These are phyloP conservation scores for Vigna hirtella DNA, from an alignment of 306 rosid species.

Conservation along the genomic window DNA sequence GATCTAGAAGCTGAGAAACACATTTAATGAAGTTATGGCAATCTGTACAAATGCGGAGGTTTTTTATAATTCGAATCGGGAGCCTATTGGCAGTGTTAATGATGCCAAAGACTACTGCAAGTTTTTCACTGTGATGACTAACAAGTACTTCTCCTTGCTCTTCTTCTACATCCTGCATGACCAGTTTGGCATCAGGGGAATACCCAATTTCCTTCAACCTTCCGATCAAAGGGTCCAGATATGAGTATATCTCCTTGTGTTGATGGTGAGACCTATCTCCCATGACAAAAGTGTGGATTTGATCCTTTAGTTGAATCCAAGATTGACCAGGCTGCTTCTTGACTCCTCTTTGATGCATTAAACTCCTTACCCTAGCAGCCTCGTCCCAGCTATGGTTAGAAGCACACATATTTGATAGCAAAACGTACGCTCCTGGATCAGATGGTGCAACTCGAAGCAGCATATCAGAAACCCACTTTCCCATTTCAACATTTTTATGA, in stretches of 20 bases:
- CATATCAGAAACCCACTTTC: conserved; percentile 71
- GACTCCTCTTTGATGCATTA: conserved; percentile 77
- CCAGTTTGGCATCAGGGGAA: conserved; percentile 55
- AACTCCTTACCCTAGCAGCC: conserved; percentile 67
- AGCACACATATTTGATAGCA: conserved; percentile 77
- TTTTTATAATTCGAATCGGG: conserved; percentile 78
- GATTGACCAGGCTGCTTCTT: conserved; percentile 82
- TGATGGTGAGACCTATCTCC: conserved; percentile 72
- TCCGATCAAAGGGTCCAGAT: conserved; percentile 64
- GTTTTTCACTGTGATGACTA: conserved; percentile 83
- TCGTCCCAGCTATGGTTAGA: conserved; percentile 70
- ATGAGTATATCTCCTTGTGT: conserved; percentile 56
- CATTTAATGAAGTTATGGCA: conserved; percentile 78
- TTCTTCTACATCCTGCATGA: conserved; percentile 81
- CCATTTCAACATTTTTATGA: conserved; percentile 73
- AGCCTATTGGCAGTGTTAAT: conserved; percentile 51
- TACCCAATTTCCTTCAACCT: conserved; percentile 80
- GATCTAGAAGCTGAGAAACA: conserved; percentile 71
- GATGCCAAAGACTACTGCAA: conserved; percentile 67
- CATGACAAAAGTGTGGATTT: conserved; percentile 66
- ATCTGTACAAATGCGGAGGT: conserved; percentile 70
- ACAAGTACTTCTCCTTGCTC: conserved; percentile 76
- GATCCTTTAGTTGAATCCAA: conserved; percentile 78
- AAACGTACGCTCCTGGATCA: conserved; percentile 72
- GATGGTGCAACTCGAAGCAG: conserved; percentile 66